A percentile compares a stretch with the other conserved stretches of the same genome.
phyloP scores from a whole-genome alignment of 2,329 filamentous ascomycete species.

The Paecilomyces fulvus region DNA sequence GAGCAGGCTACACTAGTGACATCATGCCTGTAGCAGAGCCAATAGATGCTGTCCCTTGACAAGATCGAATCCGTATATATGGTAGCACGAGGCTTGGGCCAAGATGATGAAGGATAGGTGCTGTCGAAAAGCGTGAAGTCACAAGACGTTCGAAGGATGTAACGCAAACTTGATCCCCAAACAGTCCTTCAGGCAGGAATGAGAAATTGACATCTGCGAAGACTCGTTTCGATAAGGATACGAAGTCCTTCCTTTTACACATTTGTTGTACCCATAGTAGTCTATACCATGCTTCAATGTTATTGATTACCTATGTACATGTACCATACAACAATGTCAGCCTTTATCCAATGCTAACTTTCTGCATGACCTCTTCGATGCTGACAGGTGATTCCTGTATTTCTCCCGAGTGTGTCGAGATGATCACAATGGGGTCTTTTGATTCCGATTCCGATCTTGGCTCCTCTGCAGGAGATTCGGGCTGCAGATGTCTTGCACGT shows the following conservation, averaged over 20 bases:
- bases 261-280: background rate
- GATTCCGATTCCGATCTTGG: background rate
- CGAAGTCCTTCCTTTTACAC: background rate
- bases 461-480: background rate
- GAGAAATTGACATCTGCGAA: too few relatives aligned
- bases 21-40: too few relatives aligned
- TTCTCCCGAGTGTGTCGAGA: background rate
- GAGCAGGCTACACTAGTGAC: too few relatives aligned
- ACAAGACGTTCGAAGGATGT: background rate
- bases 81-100: background rate
- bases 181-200: background rate
- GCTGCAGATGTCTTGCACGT: conserved; percentile 1
- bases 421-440: background rate
- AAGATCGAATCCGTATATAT: background rate
- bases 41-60: background rate
- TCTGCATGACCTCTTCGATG: conserved; percentile 27
- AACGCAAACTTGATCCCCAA: background rate
- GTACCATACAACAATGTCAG: background rate
- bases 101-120: background rate
- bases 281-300: background rate
- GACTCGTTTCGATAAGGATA: background rate
- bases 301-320: background rate
- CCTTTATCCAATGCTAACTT: conserved; percentile 9
- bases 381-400: conserved; percentile 12
- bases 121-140: background rate